A percentile compares a stretch with the other conserved stretches of the same genome.
These are phyloP conservation scores for Rhododendron molle DNA, from an alignment of 148 eudicot genomes.

Conservation along the genomic window DNA sequence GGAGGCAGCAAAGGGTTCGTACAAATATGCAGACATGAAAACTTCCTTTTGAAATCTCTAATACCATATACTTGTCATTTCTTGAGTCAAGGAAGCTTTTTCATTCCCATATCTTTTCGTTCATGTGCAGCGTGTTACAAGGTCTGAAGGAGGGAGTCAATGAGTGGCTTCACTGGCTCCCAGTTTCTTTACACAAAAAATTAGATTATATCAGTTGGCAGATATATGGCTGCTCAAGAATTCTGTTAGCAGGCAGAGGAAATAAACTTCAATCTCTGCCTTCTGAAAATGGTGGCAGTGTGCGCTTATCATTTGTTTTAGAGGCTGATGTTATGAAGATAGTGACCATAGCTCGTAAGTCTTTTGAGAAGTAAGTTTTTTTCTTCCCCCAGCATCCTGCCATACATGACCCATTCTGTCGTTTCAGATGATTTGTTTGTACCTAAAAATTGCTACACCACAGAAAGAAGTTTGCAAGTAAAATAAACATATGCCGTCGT, in stretches of 20 bases:
- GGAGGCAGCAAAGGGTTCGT: neutral
- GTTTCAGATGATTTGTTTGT: neutral
- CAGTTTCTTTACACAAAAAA: constrained; percentile 78
- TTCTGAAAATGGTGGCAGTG: constrained; percentile 47
- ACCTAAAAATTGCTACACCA: neutral
- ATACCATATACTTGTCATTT: neutral
- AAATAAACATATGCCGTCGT: no score
- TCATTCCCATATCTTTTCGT: neutral
- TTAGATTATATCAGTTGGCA: constrained; percentile 52
- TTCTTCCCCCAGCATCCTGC: neutral
- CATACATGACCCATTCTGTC: neutral
- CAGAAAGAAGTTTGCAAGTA: neutral
- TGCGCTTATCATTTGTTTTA: constrained; percentile 66
- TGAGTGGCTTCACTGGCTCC: constrained; percentile 94
- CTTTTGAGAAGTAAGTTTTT: constrained; percentile 67
- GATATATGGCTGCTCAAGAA: constrained; percentile 50
- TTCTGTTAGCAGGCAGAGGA: constrained; percentile 43
- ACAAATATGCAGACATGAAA: neutral
- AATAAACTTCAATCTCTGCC: constrained; percentile 31
- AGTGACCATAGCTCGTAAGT: constrained; percentile 71
- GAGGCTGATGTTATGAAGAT: constrained; percentile 89
- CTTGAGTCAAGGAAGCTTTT: neutral
- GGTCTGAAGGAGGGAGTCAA: constrained; percentile 94
- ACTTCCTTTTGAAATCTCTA: neutral
- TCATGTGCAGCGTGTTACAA: constrained; percentile 70